These are phyloP conservation scores for Fusarium liriodendri DNA, from an alignment of 2,329 filamentous ascomycete genomes.

Conservation along the genomic window DNA sequence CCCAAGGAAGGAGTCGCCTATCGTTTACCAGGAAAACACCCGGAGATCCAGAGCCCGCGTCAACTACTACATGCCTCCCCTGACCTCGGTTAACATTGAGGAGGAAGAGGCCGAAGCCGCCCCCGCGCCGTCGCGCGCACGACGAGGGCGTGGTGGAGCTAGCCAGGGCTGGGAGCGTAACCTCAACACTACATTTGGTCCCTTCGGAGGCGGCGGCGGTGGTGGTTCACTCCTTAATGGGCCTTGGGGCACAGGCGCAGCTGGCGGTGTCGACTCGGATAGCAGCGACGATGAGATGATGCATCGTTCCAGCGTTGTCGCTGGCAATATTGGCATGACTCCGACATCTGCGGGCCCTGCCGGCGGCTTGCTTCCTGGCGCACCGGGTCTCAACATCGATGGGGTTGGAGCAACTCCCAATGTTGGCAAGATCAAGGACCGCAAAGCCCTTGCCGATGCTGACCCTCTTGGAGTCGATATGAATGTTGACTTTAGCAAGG, in stretches of 20 bases:
- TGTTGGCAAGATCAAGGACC: conserved; percentile 93
- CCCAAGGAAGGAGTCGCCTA: conserved; percentile 62
- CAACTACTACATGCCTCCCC: conserved; percentile 87
- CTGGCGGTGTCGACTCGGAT: conserved; percentile 88
- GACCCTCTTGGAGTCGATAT: conserved; percentile 94
- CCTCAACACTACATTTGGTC: conserved; percentile 89
- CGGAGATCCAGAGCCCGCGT: conserved; percentile 70
- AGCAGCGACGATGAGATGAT: conserved; percentile 94
- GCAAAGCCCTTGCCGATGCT: conserved; percentile 90
- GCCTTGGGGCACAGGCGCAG: conserved; percentile 78
- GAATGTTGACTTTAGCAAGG: conserved; percentile 92
- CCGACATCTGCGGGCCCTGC: conserved; percentile 63
- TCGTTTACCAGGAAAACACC: conserved; percentile 68
- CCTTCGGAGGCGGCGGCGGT: conserved; percentile 88
- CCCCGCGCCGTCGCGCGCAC: conserved; percentile 75
- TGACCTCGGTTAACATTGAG: conserved; percentile 71
- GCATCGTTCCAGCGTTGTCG: conserved; percentile 64
- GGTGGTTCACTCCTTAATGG: conserved; percentile 78
- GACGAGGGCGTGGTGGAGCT: conserved; percentile 71
- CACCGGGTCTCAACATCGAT: conserved; percentile 55
- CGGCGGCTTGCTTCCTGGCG: conserved; percentile 58
- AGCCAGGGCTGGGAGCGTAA: conserved; percentile 78
- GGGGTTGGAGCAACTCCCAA: conserved; percentile 72
- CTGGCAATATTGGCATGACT: conserved; percentile 72
- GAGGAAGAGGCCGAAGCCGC: conserved; percentile 77